These are phyloP conservation scores for Puccinia novopanici DNA, from an alignment of 1,284 basidiomycete species.

Conservation along the genomic window DNA sequence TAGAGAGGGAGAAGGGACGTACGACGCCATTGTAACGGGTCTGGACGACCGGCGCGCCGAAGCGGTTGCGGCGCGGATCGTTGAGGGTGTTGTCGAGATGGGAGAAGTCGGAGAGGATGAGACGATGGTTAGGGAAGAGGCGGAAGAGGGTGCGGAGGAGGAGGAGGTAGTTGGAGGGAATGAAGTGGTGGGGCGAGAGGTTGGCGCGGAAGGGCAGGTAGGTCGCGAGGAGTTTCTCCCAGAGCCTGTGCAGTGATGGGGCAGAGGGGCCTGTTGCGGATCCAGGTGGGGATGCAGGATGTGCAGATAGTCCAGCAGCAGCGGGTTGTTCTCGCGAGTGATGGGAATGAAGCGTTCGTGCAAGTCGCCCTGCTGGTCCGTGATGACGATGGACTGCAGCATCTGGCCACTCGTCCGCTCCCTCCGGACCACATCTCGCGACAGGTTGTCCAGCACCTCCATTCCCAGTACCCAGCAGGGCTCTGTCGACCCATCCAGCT, in stretches of 20 bases:
- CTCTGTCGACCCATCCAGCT: constrained; percentile 82
- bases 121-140: constrained; percentile 84
- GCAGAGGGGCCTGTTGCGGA: no score
- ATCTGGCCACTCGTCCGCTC: constrained; percentile 73
- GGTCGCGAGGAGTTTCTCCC: constrained; percentile 54
- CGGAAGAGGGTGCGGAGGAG: constrained; percentile 79
- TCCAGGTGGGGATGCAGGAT: constrained; percentile 63
- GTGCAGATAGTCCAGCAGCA: constrained; percentile 70
- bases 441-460: constrained; percentile 80
- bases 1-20: constrained; percentile 52
- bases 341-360: constrained; percentile 80
- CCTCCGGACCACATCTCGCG: constrained; percentile 93
- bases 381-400: constrained; percentile 78
- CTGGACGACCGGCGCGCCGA: constrained; percentile 93
- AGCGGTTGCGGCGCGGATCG: constrained; percentile 61
- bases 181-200: constrained; percentile 81
- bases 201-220: constrained; percentile 86
- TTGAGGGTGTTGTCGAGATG: constrained; percentile 80
- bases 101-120: constrained; percentile 90
- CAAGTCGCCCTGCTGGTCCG: constrained; percentile 83
- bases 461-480: constrained; percentile 44
- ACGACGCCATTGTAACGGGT: constrained; percentile 81
- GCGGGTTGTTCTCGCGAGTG: constrained; percentile 67
- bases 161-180: constrained; percentile 87
- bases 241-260: constrained; percentile 53